phyloP scores from a whole-genome alignment of 352 stramenopile species.

The Halophytophthora batemanensis region DNA sequence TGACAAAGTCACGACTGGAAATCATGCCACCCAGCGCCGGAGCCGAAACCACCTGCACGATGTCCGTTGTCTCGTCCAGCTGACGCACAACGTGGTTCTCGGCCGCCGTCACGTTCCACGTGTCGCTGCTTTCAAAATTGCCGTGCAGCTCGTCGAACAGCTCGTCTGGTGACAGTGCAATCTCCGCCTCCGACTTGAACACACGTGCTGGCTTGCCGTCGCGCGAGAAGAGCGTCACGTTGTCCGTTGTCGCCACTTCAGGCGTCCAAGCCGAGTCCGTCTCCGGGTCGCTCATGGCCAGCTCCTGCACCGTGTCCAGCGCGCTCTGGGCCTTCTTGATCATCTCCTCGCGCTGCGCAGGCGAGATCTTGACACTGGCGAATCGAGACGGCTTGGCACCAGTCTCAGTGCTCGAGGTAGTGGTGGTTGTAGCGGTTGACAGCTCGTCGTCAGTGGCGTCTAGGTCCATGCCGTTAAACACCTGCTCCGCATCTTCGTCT shows the following conservation, averaged over 20 bases:
- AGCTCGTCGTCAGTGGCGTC: constrained; percentile 16
- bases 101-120: constrained; percentile 75
- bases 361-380: constrained; percentile 36
- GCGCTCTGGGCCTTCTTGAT: constrained; percentile 41
- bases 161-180: constrained; percentile 69
- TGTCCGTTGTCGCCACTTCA: constrained; percentile 58
- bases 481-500: constrained; percentile 29
- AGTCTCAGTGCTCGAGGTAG: constrained; percentile 2
- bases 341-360: constrained; percentile 45
- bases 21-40: constrained; percentile 72
- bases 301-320: constrained; percentile 52
- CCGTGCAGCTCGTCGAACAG: constrained; percentile 78
- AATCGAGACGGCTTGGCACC: constrained; percentile 30
- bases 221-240: constrained; percentile 59
- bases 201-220: constrained; percentile 71
- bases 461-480: constrained; percentile 38
- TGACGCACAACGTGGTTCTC: constrained; percentile 73
- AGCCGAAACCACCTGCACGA: constrained; percentile 67
- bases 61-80: constrained; percentile 65
- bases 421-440: constrained; percentile 1
- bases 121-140: constrained; percentile 68
- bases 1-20: constrained; percentile 80
- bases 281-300: constrained; percentile 39
- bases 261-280: constrained; percentile 56
- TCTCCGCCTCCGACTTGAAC: constrained; percentile 70